Evolutionary conservation across 441 rosid genomes (phyloP), one percentile per base, ranked within the genome.

Genomic region (Populus tomentosa): DNA sequence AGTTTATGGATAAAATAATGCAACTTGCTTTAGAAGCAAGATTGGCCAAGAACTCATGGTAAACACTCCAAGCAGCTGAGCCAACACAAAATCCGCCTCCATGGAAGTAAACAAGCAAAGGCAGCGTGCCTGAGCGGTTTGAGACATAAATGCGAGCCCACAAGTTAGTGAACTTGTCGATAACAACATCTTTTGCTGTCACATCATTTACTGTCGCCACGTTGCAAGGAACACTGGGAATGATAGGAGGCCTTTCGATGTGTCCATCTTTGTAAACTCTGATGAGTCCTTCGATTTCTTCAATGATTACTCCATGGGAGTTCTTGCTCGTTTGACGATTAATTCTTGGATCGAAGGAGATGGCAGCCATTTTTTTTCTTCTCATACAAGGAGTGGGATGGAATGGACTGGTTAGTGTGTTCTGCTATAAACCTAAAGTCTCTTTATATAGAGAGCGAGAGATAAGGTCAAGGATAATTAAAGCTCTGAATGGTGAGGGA

Each of bases 11-110:
- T 80, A 90, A 63, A n/a, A 93, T 82, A 14, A 86, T 75, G 7
- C 89, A 91, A 7, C 87, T 83, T 67, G 89, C 20, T 61, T 80
- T 86, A 5, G 85, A 77, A 10, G 96, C 88, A 78, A 92, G 88
- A 6, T 88, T 79, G 64, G 91, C 88, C 77, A 94, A 88, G 20
- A 89, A 90, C 61, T 74, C 75, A 64, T 92, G 92, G 85, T 91
- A 92, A 16, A 84, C 61, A n/a, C 11, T 33, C 71, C 92, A 81
- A 66, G 88, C 85, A 6, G 96, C 83, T 74, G 86, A 85, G 66
- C 91, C 92, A 87, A 78, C 89, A 70, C 82, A 78, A 87, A 94
- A 94, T 2, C 97, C 98, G 3, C 97, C 98, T 69, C 98, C 98
- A 78, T 92, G 97, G 80, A 94, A 94, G 89, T 88, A 91, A 61